Conservation (phyloP, 306 rosid genomes). For the Prosopis cineraria region DNA sequence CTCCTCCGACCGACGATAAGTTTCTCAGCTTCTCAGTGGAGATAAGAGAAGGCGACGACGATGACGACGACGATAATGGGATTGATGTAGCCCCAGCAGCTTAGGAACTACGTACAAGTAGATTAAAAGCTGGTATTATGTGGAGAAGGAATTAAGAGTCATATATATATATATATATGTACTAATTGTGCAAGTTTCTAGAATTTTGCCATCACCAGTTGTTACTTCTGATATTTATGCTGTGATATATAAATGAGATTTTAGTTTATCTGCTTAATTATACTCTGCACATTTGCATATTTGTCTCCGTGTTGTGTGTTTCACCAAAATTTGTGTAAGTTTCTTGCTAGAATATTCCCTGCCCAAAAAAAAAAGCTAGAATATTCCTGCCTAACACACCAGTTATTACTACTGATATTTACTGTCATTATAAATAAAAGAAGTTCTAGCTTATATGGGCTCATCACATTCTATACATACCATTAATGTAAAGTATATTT, state of each 20-base stretch:
- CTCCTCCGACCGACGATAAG: neutral
- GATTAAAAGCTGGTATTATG: slow-evolving; percentile 14
- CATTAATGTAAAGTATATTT: neutral
- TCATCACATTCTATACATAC: neutral
- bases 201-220: slow-evolving; percentile 5
- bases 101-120: slow-evolving; percentile 11
- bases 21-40: slow-evolving; percentile 7
- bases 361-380: too few species aligned
- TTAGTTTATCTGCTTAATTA: neutral
- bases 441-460: neutral
- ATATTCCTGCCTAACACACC: too few species aligned
- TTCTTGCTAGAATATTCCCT: too few species aligned
- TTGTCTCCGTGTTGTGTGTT: neutral
- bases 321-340: neutral
- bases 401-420: too few species aligned
- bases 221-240: neutral
- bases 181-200: slow-evolving; percentile 1
- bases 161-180: neutral
- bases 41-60: slow-evolving; percentile 43
- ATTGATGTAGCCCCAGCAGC: slow-evolving; percentile 56
- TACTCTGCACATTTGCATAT: neutral
- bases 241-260: neutral
- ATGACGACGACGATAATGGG: slow-evolving; percentile 39
- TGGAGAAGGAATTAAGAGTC: neutral
- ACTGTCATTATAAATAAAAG: too few species aligned